These are phyloP conservation scores for Mucor velutinosus DNA, from an alignment of 371 early-diverging fungal species.

Conservation along the genomic window DNA sequence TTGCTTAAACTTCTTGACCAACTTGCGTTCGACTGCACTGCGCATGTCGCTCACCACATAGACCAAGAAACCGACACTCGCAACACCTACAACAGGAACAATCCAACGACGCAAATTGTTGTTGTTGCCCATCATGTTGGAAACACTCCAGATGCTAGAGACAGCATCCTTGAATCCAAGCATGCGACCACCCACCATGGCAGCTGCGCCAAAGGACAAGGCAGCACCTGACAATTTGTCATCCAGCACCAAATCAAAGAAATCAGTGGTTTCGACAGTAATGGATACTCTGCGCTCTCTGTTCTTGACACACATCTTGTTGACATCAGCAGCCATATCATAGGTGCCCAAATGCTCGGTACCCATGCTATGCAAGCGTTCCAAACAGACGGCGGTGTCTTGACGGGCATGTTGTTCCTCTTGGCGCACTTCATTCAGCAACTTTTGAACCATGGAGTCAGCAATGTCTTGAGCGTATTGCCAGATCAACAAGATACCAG, in stretches of 20 bases:
- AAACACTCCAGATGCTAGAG: constrained; percentile 45
- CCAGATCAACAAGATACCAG: constrained; percentile 82
- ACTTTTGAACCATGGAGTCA: constrained; percentile 65
- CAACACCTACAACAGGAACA: constrained; percentile 51
- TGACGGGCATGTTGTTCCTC: constrained; percentile 73
- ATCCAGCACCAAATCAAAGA: constrained; percentile 64
- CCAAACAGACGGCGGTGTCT: constrained; percentile 59
- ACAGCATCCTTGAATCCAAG: constrained; percentile 51
- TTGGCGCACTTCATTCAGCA: constrained; percentile 64
- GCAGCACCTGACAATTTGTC: constrained; percentile 57
- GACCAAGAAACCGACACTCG: constrained; percentile 72
- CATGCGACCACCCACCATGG: constrained; percentile 52
- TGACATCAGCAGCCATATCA: constrained; percentile 43
- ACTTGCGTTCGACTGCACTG: constrained; percentile 77
- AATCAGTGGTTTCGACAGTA: constrained; percentile 69
- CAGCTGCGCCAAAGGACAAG: constrained; percentile 41
- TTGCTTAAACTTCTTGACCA: constrained; percentile 72
- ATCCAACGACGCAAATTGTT: constrained; percentile 46
- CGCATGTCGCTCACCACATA: constrained; percentile 88
- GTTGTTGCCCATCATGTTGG: constrained; percentile 30
- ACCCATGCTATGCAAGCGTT: constrained; percentile 66
- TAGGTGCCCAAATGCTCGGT: constrained; percentile 54
- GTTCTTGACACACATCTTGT: constrained; percentile 49
- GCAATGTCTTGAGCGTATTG: constrained; percentile 82
- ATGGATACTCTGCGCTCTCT: constrained; percentile 50